These are phyloP conservation scores for Vigna reflexopilosa DNA, from an alignment of 306 rosid species.

Conservation along the genomic window DNA sequence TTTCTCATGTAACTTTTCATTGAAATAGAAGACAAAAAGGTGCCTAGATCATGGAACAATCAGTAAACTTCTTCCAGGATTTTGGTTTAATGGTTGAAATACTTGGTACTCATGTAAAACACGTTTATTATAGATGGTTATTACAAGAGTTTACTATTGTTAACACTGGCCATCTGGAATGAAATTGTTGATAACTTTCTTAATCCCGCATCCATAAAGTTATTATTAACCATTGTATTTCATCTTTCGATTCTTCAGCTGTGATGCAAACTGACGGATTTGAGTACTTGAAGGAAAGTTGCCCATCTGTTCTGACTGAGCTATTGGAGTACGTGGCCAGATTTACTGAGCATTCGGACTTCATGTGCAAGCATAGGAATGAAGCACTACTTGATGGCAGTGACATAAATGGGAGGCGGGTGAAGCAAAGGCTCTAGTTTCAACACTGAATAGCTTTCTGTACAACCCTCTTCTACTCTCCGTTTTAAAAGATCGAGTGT, in stretches of 20 bases:
- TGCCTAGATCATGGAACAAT: background rate
- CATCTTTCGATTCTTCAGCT: conserved; percentile 52
- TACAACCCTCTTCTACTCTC: conserved; percentile 38
- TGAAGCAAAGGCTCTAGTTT: conserved; percentile 81
- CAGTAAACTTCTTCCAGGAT: conserved; percentile 2
- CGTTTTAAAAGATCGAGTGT: conserved; percentile 41
- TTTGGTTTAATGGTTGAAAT: conserved; percentile 6
- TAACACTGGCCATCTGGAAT: background rate
- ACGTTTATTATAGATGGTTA: background rate
- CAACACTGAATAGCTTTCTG: conserved; percentile 38
- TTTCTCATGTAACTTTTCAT: background rate
- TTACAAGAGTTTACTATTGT: background rate
- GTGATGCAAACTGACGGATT: conserved; percentile 95
- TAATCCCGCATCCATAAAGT: background rate
- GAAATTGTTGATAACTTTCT: background rate
- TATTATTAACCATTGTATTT: conserved; percentile 31
- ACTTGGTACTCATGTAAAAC: background rate
- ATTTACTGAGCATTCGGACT: conserved; percentile 72
- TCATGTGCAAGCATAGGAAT: conserved; percentile 66
- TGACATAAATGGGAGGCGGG: conserved; percentile 88
- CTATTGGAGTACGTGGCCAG: conserved; percentile 88
- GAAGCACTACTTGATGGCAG: conserved; percentile 81
- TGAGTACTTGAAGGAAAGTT: conserved; percentile 88
- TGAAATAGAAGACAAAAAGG: background rate
- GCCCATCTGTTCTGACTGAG: conserved; percentile 82